phyloP scores from a whole-genome alignment of 805 yeast genomes.

The Pichia deserticola region DNA sequence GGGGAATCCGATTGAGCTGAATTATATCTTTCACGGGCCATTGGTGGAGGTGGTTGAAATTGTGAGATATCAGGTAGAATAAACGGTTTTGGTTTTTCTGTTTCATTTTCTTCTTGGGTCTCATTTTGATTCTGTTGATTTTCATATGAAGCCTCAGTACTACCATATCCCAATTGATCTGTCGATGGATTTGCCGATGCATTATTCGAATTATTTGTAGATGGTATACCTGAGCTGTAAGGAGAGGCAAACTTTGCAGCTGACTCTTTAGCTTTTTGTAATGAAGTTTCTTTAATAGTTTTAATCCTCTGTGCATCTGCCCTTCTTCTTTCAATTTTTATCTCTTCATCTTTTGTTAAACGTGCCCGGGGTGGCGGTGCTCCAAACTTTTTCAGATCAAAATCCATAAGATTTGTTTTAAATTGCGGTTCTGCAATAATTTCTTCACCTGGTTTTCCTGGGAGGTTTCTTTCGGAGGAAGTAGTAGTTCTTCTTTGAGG shows the following conservation, averaged over 20 bases:
- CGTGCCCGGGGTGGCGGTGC: slow-evolving; percentile 41
- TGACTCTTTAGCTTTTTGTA: slow-evolving; percentile 18
- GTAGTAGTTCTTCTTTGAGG: slow-evolving; percentile 5
- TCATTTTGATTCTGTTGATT: neutral
- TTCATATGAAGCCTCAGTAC: neutral
- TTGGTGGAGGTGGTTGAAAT: slow-evolving; percentile 24
- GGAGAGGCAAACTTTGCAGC: neutral
- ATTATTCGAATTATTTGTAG: neutral
- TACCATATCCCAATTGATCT: neutral
- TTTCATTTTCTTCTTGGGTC: neutral
- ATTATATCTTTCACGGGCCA: slow-evolving; percentile 1
- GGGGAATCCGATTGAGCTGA: neutral
- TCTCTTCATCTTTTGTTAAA: slow-evolving; percentile 19
- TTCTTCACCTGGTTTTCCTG: slow-evolving; percentile 11
- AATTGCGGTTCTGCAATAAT: slow-evolving; percentile 23
- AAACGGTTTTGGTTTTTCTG: slow-evolving; percentile 15
- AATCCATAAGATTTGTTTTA: slow-evolving; percentile 25
- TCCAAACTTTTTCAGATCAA: slow-evolving; percentile 33
- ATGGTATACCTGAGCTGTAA: slow-evolving; percentile 5
- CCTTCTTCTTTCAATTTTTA: slow-evolving; percentile 17
- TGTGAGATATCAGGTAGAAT: slow-evolving; percentile 21
- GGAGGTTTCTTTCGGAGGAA: slow-evolving; percentile 10
- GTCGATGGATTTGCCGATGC: neutral
- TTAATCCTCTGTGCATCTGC: slow-evolving; percentile 21
- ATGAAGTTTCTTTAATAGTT: slow-evolving; percentile 23